phyloP scores from a whole-genome alignment of 352 stramenopile genomes.

The Halophytophthora batemanensis region DNA sequence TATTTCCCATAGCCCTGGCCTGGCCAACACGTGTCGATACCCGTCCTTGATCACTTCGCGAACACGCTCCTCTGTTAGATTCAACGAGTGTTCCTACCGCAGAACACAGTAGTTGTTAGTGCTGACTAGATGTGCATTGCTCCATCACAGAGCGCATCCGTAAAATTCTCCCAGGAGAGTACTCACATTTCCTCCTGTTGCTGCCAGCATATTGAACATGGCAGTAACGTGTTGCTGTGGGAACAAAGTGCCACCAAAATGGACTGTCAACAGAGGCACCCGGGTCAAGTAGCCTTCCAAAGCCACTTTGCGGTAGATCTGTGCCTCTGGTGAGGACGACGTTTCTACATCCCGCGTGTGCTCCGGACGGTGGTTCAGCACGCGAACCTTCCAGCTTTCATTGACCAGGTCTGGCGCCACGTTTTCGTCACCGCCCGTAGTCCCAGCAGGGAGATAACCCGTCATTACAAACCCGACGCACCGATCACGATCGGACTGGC shows the following conservation, averaged over 20 bases:
- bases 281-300: slow-evolving; percentile 10
- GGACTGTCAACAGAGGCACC: slow-evolving; percentile 17
- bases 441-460: background rate
- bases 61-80: slow-evolving; percentile 5
- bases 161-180: too few species aligned
- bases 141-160: too few species aligned
- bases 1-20: slow-evolving; percentile 5
- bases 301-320: slow-evolving; percentile 16
- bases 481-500: slow-evolving; percentile 24
- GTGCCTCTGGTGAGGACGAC: slow-evolving; percentile 1
- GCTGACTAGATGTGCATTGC: too few species aligned
- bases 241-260: slow-evolving; percentile 16
- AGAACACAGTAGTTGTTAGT: too few species aligned
- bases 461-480: slow-evolving; percentile 31
- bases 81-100: too few species aligned
- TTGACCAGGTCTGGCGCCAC: too few species aligned
- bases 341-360: background rate
- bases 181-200: slow-evolving; percentile 1
- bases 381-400: slow-evolving; percentile 5
- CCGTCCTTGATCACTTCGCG: slow-evolving; percentile 12
- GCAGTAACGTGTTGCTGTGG: slow-evolving; percentile 8
- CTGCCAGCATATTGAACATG: slow-evolving; percentile 16
- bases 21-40: slow-evolving; percentile 11
- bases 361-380: slow-evolving; percentile 12
- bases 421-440: too few species aligned